Base-by-base conservation (phyloP, 305 asterid species). In the Salvia sclarea region DNA sequence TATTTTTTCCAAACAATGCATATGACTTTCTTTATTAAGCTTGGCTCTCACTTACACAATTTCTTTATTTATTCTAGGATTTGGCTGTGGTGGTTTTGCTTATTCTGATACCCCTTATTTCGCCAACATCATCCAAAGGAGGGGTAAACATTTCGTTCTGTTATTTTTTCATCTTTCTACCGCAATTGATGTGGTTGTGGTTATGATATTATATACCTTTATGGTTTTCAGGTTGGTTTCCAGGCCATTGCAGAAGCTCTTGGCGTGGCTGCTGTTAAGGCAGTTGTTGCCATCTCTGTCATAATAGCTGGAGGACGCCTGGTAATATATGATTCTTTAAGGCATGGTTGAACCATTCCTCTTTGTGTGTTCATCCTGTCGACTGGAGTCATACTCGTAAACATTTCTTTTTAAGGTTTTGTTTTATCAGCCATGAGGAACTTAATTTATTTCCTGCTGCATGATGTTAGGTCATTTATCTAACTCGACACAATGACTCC, bases 1-100 rank as follows among this genome's bases (percentile, higher is more conserved):
- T 37, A 13, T 9, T 37, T 37, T 3, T 8, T 37, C 43, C 43
- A 37, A 30, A 2, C 43, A 9, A 52, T 74, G 61, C 63, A 63
- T 43, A 8, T 37, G 43, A 37, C 3, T 37, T 37, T 35, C 12
- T 37, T 37, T 13, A 37, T 37, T 8, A 2, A 8, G 43, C 43
- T 37, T 37, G 43, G 13, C 43, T 8, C 58, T 75, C 60, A 69
- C 58, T 75, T 63, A 59, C 59, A 53, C 54, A 48, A 64, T 76
- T 69, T 68, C 59, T 61, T 11, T 67, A 35, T 70, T 30, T 62
- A 64, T 78, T 22, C 48, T 94, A 95, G 99, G 99, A 95, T 80
- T 79, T 95, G 86, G 99, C 99, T 30, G 99, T 95, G 82, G 99
- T 95, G 83, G 99, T 95, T 75, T 82, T 95, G 88, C 99, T 95